A percentile compares a stretch with the other conserved stretches of the same genome.
Evolutionary conservation across 2,329 filamentous ascomycete species (phyloP).

Genomic region (Phyllosticta citribraziliensis): DNA sequence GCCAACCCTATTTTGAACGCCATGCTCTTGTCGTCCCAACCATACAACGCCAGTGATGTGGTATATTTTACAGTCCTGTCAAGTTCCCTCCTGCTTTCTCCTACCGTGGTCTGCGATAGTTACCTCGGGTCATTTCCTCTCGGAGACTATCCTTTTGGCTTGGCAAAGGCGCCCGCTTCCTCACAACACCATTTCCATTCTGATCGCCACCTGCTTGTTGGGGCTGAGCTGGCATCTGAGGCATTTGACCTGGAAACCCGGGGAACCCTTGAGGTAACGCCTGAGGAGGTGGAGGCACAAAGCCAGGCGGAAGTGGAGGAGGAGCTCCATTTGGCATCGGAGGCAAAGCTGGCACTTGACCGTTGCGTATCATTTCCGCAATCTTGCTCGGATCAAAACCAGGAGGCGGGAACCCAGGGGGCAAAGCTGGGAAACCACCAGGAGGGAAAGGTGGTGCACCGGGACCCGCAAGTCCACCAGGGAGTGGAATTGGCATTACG

Average conservation of each 20-base stretch:
- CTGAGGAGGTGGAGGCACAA: conserved; percentile 13
- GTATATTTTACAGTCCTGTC: background rate
- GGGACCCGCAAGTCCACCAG: background rate
- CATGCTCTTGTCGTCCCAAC: background rate
- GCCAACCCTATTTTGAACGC: background rate
- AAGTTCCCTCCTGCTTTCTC: background rate
- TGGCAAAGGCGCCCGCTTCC: conserved; percentile 60
- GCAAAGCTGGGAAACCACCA: conserved; percentile 12
- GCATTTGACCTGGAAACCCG: conserved; percentile 14
- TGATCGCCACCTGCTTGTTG: background rate
- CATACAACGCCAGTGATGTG: background rate
- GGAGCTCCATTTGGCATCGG: conserved; percentile 21
- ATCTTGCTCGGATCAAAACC: conserved; percentile 21
- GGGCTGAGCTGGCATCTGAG: background rate
- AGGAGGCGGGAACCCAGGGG: conserved; percentile 16
- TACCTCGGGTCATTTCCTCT: conserved; percentile 58
- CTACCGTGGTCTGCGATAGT: conserved; percentile 36
- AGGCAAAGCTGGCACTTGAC: conserved; percentile 26
- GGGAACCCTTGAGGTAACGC: conserved; percentile 25
- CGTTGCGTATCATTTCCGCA: conserved; percentile 25
- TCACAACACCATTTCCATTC: conserved; percentile 27
- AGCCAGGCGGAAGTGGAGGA: conserved; percentile 16
- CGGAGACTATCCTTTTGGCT: conserved; percentile 76
- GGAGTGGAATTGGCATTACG: conserved; percentile 11
- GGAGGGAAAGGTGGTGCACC: conserved; percentile 18